Evolutionary conservation across 306 rosid genomes (phyloP).

Genomic region (Coriaria nepalensis): DNA sequence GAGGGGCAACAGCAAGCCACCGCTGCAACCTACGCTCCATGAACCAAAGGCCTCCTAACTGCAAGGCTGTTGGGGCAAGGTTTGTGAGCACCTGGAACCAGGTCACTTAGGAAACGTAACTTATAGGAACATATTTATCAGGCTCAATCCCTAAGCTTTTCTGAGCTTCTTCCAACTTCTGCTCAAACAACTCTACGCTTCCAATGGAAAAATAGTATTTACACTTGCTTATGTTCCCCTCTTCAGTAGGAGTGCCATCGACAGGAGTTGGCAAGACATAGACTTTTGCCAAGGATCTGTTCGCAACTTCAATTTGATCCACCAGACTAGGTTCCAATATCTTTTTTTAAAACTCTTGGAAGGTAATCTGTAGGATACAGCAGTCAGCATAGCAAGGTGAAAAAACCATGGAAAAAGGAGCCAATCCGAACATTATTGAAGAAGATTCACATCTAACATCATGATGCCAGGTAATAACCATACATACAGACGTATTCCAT

Average conservation of each 20-base stretch:
- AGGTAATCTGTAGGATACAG: constrained; percentile 62
- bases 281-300: constrained; percentile 80
- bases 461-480: no score
- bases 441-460: no score
- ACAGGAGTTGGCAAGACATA: constrained; percentile 48
- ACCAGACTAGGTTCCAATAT: constrained; percentile 88
- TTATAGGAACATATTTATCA: constrained; percentile 72
- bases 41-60: constrained; percentile 46
- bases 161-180: constrained; percentile 90
- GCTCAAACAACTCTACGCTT: constrained; percentile 88
- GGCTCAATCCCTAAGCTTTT: constrained; percentile 62
- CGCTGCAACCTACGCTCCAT: constrained; percentile 76
- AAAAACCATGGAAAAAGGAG: not conserved
- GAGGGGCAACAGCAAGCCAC: constrained; percentile 54
- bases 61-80: constrained; percentile 58
- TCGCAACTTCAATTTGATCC: constrained; percentile 67
- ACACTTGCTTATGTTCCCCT: constrained; percentile 42
- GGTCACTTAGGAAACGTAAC: constrained; percentile 56
- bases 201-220: constrained; percentile 76
- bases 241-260: constrained; percentile 21
- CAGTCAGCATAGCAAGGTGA: not conserved
- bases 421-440: no score
- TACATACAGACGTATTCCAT: no score
- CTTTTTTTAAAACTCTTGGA: constrained; percentile 83
- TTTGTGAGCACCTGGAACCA: constrained; percentile 64